Base-by-base conservation (phyloP, 306 rosid species). In the Casuarina glauca region DNA sequence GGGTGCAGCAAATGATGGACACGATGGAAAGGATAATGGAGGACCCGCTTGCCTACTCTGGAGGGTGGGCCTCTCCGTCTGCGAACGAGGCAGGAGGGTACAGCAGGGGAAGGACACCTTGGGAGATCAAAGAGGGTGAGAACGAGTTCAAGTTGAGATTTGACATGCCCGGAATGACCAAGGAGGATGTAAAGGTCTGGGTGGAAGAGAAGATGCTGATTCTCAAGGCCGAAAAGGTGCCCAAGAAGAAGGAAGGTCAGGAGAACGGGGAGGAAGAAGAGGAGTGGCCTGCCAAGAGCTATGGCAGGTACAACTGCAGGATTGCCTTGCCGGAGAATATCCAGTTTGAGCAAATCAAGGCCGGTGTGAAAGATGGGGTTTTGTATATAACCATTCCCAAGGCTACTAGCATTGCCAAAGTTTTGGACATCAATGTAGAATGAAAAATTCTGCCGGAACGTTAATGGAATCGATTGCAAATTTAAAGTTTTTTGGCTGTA, bases 141-240 rank as follows among this genome's bases (percentile, higher is more conserved):
- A 19, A 42, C 12, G 97, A 86, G 72, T 91, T 90, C 90, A 94
- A 86, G 82, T 85, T 91, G 94, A 90, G 98, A 77, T 94, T 94
- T 43, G 97, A 94, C 61, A 94, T 94, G 93, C 97, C 98, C 0
- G 98, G 97, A 15, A 94, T 94, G 96, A 85, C 74, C 7, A 90
- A 89, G 71, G 89, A 86, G 16, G 98, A 94, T 74, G 98, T 94
- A 13, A 91, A 89, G 76, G 93, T 90, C 1, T 91, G 97, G 90
- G 93, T 94, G 32, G 97, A 94, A 74, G 97, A 91, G 57, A 94
- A 91, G 39, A 90, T 91, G 96, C 69, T 94, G 12, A 87, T 94
- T 10, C 86, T 94, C 6, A 91, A 89, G 69, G 98, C 97, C 9
- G 88, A 93, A 73, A 91, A 93, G 43, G 81, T 2, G 71, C 39